Conservation (phyloP, 768 basidiomycete species). For the Phanerochaete sordida region DNA sequence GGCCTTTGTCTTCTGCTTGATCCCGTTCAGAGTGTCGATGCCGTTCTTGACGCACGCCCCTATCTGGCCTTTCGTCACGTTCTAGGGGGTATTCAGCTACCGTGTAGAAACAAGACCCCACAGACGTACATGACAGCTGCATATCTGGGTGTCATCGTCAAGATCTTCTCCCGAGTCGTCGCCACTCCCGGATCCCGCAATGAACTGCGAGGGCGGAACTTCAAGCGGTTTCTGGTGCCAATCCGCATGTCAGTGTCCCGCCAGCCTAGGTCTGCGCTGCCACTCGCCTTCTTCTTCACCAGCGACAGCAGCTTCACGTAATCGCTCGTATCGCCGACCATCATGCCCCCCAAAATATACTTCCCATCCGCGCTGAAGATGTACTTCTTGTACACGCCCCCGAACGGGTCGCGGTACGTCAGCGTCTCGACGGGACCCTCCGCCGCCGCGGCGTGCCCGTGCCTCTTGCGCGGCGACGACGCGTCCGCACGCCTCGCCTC, state of each 20-base stretch:
- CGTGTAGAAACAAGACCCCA: background rate
- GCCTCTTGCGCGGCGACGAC: conserved; percentile 22
- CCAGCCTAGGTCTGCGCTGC: too few species aligned
- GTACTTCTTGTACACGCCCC: conserved; percentile 72
- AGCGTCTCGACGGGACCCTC: conserved; percentile 52
- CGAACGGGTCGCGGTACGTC: conserved; percentile 70
- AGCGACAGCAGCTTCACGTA: conserved; percentile 68
- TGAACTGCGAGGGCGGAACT: conserved; percentile 61
- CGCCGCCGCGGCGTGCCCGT: conserved; percentile 20
- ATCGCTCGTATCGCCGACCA: conserved; percentile 71
- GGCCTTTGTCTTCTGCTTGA: conserved; percentile 66
- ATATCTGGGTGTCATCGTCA: conserved; percentile 70
- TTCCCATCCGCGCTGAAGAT: conserved; percentile 71
- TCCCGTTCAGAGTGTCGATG: conserved; percentile 41
- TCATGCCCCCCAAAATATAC: conserved; percentile 72
- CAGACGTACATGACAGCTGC: conserved; percentile 55
- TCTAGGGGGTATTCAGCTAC: conserved; percentile 30
- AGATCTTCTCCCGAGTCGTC: conserved; percentile 62
- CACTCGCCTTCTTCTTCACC: conserved; percentile 60
- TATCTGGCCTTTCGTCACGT: conserved; percentile 61
- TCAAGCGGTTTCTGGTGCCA: conserved; percentile 58
- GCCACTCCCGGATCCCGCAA: conserved; percentile 49
- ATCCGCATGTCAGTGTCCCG: background rate
- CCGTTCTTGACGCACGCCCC: conserved; percentile 48
- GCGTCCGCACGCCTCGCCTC: conserved; percentile 14